These are phyloP conservation scores for Neurospora hispaniola DNA, from an alignment of 495 filamentous ascomycete species.

Conservation along the genomic window DNA sequence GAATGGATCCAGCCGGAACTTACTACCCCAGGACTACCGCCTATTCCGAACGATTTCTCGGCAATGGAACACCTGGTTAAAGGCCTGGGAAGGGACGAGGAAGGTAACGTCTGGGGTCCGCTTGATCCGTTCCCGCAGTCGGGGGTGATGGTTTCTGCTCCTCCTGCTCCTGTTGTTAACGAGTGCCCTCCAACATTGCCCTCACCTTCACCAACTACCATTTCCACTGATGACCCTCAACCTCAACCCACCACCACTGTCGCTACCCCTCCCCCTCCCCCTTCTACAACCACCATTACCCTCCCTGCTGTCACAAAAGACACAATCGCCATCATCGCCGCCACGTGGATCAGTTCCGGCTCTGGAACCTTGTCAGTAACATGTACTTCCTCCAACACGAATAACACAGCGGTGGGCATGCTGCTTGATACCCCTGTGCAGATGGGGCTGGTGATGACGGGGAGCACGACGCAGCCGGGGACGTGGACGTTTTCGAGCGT, in stretches of 20 bases:
- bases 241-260: background rate
- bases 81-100: slow-evolving; percentile 10
- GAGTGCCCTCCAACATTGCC: no score
- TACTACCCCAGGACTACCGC: slow-evolving; percentile 4
- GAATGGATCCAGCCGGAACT: slow-evolving; percentile 27
- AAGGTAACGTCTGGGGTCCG: slow-evolving; percentile 11
- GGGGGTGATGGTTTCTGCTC: background rate
- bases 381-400: slow-evolving; percentile 17
- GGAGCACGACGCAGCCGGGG: background rate
- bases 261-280: no score
- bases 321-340: slow-evolving; percentile 1
- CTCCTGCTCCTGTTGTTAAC: background rate
- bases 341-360: slow-evolving; percentile 10
- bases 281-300: no score
- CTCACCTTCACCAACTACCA: background rate
- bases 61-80: slow-evolving; percentile 9
- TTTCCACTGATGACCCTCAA: background rate
- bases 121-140: slow-evolving; percentile 14
- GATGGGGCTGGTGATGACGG: background rate
- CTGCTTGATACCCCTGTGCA: slow-evolving; percentile 23
- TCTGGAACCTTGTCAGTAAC: slow-evolving; percentile 11
- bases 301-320: no score
- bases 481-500: background rate
- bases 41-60: slow-evolving; percentile 10
- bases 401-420: slow-evolving; percentile 20